Base-by-base conservation (phyloP, 768 basidiomycete genomes). In the Floccularia luteovirens region DNA sequence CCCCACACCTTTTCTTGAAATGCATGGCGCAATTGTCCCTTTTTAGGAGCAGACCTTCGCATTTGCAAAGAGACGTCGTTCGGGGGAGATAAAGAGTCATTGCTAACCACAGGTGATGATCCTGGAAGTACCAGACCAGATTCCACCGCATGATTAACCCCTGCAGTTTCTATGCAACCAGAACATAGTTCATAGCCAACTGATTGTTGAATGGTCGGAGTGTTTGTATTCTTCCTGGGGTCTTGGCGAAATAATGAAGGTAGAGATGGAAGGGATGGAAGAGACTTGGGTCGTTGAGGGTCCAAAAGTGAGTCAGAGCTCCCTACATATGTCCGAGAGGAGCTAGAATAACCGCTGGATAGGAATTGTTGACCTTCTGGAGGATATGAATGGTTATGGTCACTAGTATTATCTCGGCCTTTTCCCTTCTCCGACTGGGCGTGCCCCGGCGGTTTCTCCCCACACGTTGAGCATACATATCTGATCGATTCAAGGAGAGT, bases 1-100 rank as follows among this genome's bases (percentile, higher is more conserved):
- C 80, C 80, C 93, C 92, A 96, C 2, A 85, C 70, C 57, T 87
- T 87, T 61, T 94, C 92, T 31, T 76, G 60, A 55, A 85, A 97
- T 1, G 87, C 82, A 55, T 97, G 92, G 8, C 92, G 73, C 35
- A 83, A 58, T 44, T 84, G 74, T 11, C 87, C 87, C 56, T 87
- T 89, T 49, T 74, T 77, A 1, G 86, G 84, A 1, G 82, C 79
- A 22, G 79, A 74, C 25, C 85, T 66, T 45, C 75, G 61, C 76
- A 79, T 76, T 44, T 73, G 67, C n/a, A 72, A 74, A 43, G 66
- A 69, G 48, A 66, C 67, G 6, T 72, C 66, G 51, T 80, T 77
- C 46, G 73, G 72, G 6, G 72, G 71, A 1, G 75, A 74, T 0
- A 69, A 65, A n/a, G 73, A 64, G 16, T 59, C 64, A n/a, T 59